Evolutionary conservation across 139 green algal species (phyloP), one percentile per base, ranked within the genome.

Genomic region (Chlorella sp.): DNA sequence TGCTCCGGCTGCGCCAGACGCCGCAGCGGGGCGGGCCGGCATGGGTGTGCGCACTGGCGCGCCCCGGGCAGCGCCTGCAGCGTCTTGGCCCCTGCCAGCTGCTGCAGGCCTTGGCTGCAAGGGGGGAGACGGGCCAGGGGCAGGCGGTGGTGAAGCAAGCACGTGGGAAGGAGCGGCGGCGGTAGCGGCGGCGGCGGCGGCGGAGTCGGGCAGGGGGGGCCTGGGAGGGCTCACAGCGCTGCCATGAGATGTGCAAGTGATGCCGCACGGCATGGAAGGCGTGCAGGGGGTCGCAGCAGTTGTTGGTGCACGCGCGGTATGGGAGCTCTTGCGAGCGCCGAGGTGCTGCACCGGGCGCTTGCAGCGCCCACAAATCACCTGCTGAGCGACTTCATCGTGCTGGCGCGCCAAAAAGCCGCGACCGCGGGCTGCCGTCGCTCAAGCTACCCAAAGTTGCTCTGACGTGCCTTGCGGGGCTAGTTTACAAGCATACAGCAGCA

Each of bases 11-110:
- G 0, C 7, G 34, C 19, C 1, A 83, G 77, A 28, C 60, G 56
- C 16, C 77, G 77, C 40, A 83, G 60, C 40, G 77, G 60, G 22
- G 77, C 38, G 26, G 77, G 77, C 26, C 58, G 56, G 4, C 34
- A 34, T 0, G 64, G 77, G 77, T 83, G 77, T 14, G 19, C 17
- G 77, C 77, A 83, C 77, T 73, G 56, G 32, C 54, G 32, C 7
- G 60, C 44, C 24, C 40, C 48, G 7, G 65, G 40, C 9, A 34
- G 16, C 30, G 44, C 34, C 38, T 56, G 38, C 13, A 73, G 24
- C n/a, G 77, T 60, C 58, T 43, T n/a, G 38, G 77, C 77, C 7
- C 26, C 20, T 41, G 46, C 41, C 17, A 83, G 38, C 20, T 74
- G 56, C 58, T 74, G 77, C 60, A 62, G 77, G 36, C 28, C 58